A percentile compares a stretch with the other conserved stretches of the same genome.
Evolutionary conservation across 2,329 filamentous ascomycete species (phyloP).

Genomic region (Fusarium veterinarium): DNA sequence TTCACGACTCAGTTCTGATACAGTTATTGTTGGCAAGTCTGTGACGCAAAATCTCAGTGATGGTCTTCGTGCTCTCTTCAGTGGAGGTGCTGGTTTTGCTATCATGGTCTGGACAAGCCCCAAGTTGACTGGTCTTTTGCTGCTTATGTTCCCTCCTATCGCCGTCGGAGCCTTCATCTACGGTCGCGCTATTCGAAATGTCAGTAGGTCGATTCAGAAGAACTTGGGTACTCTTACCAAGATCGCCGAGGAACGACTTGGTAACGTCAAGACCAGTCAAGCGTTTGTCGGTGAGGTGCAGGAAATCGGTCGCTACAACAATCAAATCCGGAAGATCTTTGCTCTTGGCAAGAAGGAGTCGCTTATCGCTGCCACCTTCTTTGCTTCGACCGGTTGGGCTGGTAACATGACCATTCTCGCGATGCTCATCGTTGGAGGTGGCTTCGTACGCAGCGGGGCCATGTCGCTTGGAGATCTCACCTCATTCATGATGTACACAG

Average conservation of each 20-base stretch:
- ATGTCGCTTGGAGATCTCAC: conserved; percentile 94
- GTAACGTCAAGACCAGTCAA: conserved; percentile 96
- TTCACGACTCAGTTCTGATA: conserved; percentile 93
- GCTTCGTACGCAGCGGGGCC: conserved; percentile 85
- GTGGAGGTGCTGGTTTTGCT: conserved; percentile 86
- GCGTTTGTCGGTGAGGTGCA: conserved; percentile 94
- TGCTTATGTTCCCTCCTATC: conserved; percentile 89
- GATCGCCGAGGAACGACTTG: conserved; percentile 96
- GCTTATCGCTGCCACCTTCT: conserved; percentile 90
- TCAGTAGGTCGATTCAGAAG: conserved; percentile 93
- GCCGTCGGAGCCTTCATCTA: conserved; percentile 93
- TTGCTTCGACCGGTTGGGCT: conserved; percentile 85
- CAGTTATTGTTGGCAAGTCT: conserved; percentile 97
- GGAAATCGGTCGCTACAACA: conserved; percentile 91
- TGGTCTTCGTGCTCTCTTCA: conserved; percentile 90
- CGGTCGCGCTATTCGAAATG: conserved; percentile 85
- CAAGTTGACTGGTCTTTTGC: conserved; percentile 87
- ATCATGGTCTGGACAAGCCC: conserved; percentile 98
- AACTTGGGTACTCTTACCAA: conserved; percentile 94
- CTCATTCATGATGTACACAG: conserved; percentile 98
- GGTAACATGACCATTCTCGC: conserved; percentile 97
- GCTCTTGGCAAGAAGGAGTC: conserved; percentile 88
- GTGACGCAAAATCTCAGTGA: conserved; percentile 98
- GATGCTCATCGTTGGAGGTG: conserved; percentile 89
- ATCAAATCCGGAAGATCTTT: conserved; percentile 92